A percentile compares a stretch with the other conserved stretches of the same genome.
These are phyloP conservation scores for Cercospora sp. DNA, from an alignment of 2,329 filamentous ascomycete genomes.

Conservation along the genomic window DNA sequence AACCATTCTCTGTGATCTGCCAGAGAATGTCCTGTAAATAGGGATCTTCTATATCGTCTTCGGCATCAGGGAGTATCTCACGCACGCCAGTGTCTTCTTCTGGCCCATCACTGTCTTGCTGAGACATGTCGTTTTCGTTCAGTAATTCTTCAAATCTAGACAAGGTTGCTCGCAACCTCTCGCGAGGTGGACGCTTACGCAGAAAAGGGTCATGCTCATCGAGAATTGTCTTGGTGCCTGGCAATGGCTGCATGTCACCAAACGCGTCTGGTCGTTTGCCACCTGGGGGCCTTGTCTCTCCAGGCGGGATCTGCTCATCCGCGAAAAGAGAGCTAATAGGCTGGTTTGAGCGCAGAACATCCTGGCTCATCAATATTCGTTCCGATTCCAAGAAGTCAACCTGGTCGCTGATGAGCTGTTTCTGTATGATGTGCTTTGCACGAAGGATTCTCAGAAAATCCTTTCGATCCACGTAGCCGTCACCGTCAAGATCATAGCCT, in stretches of 20 bases:
- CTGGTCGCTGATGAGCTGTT: conserved; percentile 82
- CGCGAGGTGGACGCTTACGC: conserved; percentile 13
- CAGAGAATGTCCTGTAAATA: conserved; percentile 75
- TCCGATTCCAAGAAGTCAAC: conserved; percentile 74
- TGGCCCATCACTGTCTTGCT: background rate
- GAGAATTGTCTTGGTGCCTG: conserved; percentile 54
- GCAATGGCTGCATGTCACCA: conserved; percentile 34
- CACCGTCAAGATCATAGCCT: conserved; percentile 86
- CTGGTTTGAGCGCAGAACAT: conserved; percentile 47
- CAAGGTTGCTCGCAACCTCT: conserved; percentile 25
- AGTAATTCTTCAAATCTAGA: conserved; percentile 37
- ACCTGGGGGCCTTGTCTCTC: conserved; percentile 28
- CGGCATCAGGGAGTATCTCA: background rate
- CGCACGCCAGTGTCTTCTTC: background rate
- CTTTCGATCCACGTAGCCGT: conserved; percentile 79
- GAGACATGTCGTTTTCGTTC: conserved; percentile 1
- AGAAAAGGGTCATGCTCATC: conserved; percentile 53
- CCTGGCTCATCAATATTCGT: conserved; percentile 55
- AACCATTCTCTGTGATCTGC: conserved; percentile 85
- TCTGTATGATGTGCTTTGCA: conserved; percentile 87
- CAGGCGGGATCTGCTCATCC: conserved; percentile 39
- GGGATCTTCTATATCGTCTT: conserved; percentile 18
- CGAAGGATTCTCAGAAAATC: conserved; percentile 91
- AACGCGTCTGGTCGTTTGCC: conserved; percentile 40
- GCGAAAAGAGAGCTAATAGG: conserved; percentile 50